A percentile compares a stretch with the other conserved stretches of the same genome.
Conservation (phyloP, 495 filamentous ascomycete genomes). For the Rhizodiscina lignyota region DNA sequence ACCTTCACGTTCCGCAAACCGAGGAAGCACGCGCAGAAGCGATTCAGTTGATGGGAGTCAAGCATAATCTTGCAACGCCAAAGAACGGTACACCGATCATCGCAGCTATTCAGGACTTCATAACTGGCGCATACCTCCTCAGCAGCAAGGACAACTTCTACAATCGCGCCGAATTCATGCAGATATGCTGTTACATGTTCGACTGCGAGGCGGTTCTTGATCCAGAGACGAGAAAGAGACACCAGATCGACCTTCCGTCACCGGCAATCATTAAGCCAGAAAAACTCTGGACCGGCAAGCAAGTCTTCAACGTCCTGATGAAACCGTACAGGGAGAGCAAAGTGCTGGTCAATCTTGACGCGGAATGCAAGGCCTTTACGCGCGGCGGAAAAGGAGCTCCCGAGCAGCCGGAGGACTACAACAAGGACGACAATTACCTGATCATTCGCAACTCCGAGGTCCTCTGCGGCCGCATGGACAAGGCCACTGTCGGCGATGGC, state of each 20-base stretch:
- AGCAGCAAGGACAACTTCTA: conserved; percentile 90
- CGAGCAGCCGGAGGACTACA: conserved; percentile 51
- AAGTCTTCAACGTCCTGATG: conserved; percentile 93
- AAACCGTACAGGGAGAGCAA: conserved; percentile 65
- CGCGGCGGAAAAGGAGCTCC: conserved; percentile 16
- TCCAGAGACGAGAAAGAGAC: conserved; percentile 19
- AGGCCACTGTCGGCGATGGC: conserved; percentile 81
- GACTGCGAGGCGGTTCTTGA: conserved; percentile 37
- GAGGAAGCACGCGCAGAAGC: conserved; percentile 93
- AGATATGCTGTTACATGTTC: conserved; percentile 90
- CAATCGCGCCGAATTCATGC: conserved; percentile 67
- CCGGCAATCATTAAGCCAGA: conserved; percentile 75
- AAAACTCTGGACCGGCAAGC: conserved; percentile 91
- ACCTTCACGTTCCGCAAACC: conserved; percentile 92
- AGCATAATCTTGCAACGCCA: conserved; percentile 85
- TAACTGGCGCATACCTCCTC: conserved; percentile 80
- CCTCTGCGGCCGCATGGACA: conserved; percentile 98
- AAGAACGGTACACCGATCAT: conserved; percentile 98
- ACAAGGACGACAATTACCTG: conserved; percentile 70
- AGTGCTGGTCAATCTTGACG: conserved; percentile 82
- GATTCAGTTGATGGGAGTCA: conserved; percentile 93
- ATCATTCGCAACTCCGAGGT: conserved; percentile 92
- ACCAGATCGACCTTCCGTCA: conserved; percentile 68
- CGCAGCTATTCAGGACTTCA: conserved; percentile 96
- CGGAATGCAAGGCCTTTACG: conserved; percentile 73